Percentiles rank a stretch among this genome's conserved stretches.
Conservation (phyloP, 768 basidiomycete species). For the Hygrocybe punicea region DNA sequence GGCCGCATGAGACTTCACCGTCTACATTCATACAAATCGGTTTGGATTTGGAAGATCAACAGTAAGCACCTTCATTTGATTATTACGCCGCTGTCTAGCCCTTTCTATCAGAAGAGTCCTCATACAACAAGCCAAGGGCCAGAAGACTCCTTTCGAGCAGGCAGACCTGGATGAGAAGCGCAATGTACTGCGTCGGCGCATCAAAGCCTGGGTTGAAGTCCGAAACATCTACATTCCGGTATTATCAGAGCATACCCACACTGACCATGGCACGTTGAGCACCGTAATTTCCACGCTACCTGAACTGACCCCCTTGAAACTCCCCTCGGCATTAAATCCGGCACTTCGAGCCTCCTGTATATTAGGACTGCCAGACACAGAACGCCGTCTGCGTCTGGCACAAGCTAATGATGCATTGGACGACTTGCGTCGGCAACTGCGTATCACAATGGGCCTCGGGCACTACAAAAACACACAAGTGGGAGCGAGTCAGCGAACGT, state of each 20-base stretch:
- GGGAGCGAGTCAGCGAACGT: constrained; percentile 2
- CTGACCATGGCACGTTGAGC: not conserved
- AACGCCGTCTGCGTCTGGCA: constrained; percentile 2
- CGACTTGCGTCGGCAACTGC: constrained; percentile 3
- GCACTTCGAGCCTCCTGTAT: too few species aligned
- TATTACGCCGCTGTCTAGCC: not conserved
- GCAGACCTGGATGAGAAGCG: constrained; percentile 5
- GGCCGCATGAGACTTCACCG: not conserved
- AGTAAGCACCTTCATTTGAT: not conserved
- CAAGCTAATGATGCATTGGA: constrained; percentile 7
- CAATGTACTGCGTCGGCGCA: not conserved
- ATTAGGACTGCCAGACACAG: not conserved
- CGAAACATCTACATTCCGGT: constrained; percentile 4
- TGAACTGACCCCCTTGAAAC: not conserved
- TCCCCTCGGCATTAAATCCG: not conserved
- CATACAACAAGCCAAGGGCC: not conserved
- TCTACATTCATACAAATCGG: constrained; percentile 4
- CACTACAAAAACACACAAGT: constrained; percentile 13
- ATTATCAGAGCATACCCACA: not conserved
- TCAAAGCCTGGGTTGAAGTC: not conserved
- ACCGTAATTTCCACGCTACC: not conserved
- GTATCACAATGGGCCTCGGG: constrained; percentile 8
- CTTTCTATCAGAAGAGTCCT: not conserved
- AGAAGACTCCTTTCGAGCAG: not conserved
- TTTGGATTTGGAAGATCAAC: constrained; percentile 10